A percentile compares a stretch with the other conserved stretches of the same genome.
Conservation (phyloP, 805 yeast genomes). For the Candida arabinofermentans region DNA sequence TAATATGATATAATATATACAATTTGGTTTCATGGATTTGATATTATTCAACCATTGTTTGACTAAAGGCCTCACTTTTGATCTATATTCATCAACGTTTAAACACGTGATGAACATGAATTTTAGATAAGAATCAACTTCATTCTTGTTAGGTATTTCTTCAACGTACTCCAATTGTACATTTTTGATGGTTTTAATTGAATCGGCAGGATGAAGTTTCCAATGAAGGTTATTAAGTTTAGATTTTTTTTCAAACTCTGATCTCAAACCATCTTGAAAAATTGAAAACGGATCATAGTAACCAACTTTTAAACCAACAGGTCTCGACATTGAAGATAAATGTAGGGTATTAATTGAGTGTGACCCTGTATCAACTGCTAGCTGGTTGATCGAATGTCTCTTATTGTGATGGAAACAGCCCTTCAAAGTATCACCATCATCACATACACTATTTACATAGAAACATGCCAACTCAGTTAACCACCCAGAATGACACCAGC, state of each 20-base stretch:
- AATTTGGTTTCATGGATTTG: slow-evolving; percentile 46
- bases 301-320: slow-evolving; percentile 37
- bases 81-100: slow-evolving; percentile 68
- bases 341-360: too few species aligned
- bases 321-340: background rate
- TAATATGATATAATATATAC: slow-evolving; percentile 50
- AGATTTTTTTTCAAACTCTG: slow-evolving; percentile 41
- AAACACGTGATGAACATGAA: slow-evolving; percentile 66
- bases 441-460: too few species aligned
- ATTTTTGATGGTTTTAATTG: slow-evolving; percentile 59
- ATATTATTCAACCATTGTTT: slow-evolving; percentile 68
- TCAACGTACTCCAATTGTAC: slow-evolving; percentile 53
- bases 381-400: too few species aligned
- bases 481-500: too few species aligned
- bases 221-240: slow-evolving; percentile 69
- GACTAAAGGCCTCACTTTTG: slow-evolving; percentile 77
- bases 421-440: too few species aligned
- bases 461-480: too few species aligned
- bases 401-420: too few species aligned
- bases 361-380: too few species aligned
- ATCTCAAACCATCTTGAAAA: slow-evolving; percentile 38
- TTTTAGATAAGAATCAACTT: slow-evolving; percentile 41
- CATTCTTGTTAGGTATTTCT: slow-evolving; percentile 43
- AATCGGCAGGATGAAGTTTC: slow-evolving; percentile 47
- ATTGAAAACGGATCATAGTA: slow-evolving; percentile 75